Percentiles rank a stretch among this genome's conserved stretches.
Conservation (phyloP, 208 protist genomes). For the Wallacemonas sp. region DNA sequence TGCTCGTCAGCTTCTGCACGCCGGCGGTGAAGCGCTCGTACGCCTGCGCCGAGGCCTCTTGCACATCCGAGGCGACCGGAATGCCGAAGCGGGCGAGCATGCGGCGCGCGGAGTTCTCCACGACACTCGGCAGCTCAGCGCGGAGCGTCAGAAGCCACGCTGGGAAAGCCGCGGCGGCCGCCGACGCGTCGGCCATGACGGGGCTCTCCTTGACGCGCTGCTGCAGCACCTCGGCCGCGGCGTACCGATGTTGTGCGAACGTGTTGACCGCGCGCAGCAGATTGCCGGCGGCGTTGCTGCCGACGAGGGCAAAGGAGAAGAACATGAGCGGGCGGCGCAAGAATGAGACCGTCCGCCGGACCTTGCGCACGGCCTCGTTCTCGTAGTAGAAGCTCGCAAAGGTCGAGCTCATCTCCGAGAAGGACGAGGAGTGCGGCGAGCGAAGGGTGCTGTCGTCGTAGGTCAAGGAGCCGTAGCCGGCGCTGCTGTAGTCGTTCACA, state of each 20-base stretch:
- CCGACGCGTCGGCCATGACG: neutral
- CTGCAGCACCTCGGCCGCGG: conserved; percentile 9
- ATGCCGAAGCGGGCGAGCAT: conserved; percentile 50
- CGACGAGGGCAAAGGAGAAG: conserved; percentile 49
- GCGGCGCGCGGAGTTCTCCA: conserved; percentile 60
- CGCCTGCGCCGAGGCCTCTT: conserved; percentile 27
- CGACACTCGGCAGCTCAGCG: conserved; percentile 47
- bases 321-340: conserved; percentile 69
- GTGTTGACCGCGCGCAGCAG: conserved; percentile 46
- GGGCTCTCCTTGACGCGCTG: neutral
- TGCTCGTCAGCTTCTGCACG: conserved; percentile 27
- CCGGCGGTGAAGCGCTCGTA: conserved; percentile 19
- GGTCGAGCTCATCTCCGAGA: conserved; percentile 74
- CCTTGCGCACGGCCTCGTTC: conserved; percentile 41
- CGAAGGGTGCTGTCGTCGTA: conserved; percentile 58
- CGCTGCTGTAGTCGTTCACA: conserved; percentile 23
- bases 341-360: conserved; percentile 38
- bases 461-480: conserved; percentile 28
- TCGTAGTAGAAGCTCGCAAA: conserved; percentile 82
- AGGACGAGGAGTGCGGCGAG: conserved; percentile 56
- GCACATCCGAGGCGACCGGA: conserved; percentile 63
- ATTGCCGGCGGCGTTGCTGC: conserved; percentile 39
- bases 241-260: conserved; percentile 19
- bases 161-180: conserved; percentile 36
- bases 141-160: conserved; percentile 66